Conservation (phyloP, 2,329 filamentous ascomycete genomes). For the Ophiostoma piceae region DNA sequence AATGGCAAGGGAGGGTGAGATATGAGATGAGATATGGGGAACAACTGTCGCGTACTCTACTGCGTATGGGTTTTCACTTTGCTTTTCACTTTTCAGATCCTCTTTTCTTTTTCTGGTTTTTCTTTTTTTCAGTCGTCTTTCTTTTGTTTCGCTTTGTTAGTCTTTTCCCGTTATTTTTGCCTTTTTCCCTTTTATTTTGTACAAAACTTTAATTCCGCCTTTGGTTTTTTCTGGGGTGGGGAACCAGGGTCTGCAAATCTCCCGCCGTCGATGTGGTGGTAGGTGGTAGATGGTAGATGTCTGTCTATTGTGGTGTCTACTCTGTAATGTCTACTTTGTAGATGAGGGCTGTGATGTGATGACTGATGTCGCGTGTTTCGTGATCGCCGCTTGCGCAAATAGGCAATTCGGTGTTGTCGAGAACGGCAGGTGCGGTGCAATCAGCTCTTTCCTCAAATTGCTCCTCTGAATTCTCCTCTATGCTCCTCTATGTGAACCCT, state of each 20-base stretch:
- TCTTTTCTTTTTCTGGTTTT: not conserved
- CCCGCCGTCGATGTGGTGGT: not conserved
- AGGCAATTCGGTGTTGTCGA: not conserved
- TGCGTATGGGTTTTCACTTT: not conserved
- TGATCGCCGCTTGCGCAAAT: not conserved
- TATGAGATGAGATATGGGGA: not conserved
- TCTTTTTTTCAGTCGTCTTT: not conserved
- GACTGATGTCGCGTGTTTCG: not conserved
- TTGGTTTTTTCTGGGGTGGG: conserved; percentile 9
- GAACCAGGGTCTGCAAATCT: conserved; percentile 17
- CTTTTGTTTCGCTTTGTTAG: not conserved
- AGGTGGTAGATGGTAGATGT: not conserved
- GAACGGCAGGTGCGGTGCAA: not conserved
- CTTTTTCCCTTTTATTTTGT: not conserved
- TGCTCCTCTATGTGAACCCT: not conserved
- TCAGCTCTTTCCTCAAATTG: not conserved
- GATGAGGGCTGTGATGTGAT: not conserved
- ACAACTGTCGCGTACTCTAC: not conserved
- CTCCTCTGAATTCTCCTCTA: not conserved
- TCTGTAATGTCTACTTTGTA: not conserved
- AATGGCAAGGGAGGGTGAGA: not conserved
- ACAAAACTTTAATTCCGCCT: not conserved
- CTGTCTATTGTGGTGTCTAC: not conserved
- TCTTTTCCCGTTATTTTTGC: not conserved
- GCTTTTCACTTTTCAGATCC: not conserved